Conservation (phyloP, 2,329 filamentous ascomycete genomes). For the Chaetomium sp. region DNA sequence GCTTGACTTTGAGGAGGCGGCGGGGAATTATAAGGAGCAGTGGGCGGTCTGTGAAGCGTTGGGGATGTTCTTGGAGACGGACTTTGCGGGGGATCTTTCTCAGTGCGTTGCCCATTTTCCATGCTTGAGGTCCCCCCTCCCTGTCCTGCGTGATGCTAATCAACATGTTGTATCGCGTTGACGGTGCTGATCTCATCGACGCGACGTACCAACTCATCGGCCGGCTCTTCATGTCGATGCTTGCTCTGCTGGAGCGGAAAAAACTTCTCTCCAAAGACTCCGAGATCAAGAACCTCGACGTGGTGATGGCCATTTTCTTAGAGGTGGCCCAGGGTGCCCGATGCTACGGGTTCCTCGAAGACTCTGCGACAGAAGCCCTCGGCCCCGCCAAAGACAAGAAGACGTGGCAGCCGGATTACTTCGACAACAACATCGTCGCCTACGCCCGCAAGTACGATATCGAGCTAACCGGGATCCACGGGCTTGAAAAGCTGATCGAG, state of each 20-base stretch:
- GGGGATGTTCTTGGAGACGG: slow-evolving; percentile 26
- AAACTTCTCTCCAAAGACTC: slow-evolving; percentile 29
- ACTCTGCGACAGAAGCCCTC: not conserved
- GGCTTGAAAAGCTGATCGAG: slow-evolving; percentile 21
- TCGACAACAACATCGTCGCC: slow-evolving; percentile 29
- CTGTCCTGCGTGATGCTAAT: too few relatives aligned
- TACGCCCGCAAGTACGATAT: slow-evolving; percentile 32
- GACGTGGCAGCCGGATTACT: slow-evolving; percentile 18
- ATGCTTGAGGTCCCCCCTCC: too few relatives aligned
- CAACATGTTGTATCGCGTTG: slow-evolving; percentile 22
- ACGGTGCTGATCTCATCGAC: slow-evolving; percentile 21
- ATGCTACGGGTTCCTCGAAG: slow-evolving; percentile 17
- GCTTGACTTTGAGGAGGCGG: slow-evolving; percentile 31
- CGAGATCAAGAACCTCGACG: slow-evolving; percentile 32
- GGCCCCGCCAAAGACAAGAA: slow-evolving; percentile 17
- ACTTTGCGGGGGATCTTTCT: not conserved
- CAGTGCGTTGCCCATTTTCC: too few relatives aligned
- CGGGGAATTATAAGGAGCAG: slow-evolving; percentile 29
- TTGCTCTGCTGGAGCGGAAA: slow-evolving; percentile 31
- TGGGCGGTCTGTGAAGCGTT: slow-evolving; percentile 36
- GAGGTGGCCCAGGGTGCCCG: slow-evolving; percentile 17
- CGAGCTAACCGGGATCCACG: slow-evolving; percentile 23
- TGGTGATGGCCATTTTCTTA: slow-evolving; percentile 34
- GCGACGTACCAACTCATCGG: slow-evolving; percentile 22
- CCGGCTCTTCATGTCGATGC: slow-evolving; percentile 34